These are phyloP conservation scores for Colletotrichum chrysophilum DNA, from an alignment of 2,329 filamentous ascomycete species.

Conservation along the genomic window DNA sequence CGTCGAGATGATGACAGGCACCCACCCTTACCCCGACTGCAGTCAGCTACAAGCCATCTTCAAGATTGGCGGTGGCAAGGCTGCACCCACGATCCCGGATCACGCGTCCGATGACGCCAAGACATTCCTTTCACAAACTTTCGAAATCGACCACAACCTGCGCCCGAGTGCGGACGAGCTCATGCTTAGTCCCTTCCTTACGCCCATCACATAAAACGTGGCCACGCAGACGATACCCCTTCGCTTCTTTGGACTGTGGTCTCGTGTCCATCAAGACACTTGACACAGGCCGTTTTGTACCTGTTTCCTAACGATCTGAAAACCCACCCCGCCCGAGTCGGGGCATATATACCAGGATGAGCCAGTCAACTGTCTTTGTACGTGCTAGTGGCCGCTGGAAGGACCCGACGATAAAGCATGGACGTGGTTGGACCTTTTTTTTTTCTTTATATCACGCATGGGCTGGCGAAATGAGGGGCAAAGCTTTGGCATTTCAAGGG, in stretches of 20 bases:
- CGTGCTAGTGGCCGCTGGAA: conserved; percentile 22
- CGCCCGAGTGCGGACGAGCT: conserved; percentile 92
- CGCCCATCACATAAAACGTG: conserved; percentile 64
- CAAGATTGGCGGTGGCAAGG: conserved; percentile 90
- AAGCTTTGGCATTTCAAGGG: conserved; percentile 10
- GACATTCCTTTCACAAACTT: conserved; percentile 85
- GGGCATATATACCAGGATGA: conserved; percentile 4
- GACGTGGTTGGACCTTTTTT: background rate
- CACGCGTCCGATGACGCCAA: conserved; percentile 84
- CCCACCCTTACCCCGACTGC: conserved; percentile 95
- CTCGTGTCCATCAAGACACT: background rate
- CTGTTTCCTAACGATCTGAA: conserved; percentile 3
- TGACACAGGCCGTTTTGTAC: background rate
- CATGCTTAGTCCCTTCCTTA: conserved; percentile 81
- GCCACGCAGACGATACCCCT: conserved; percentile 1
- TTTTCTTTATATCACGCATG: conserved; percentile 8
- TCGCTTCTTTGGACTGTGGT: background rate
- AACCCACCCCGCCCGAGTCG: background rate
- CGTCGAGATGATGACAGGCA: conserved; percentile 99
- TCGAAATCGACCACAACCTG: conserved; percentile 94
- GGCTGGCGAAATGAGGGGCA: conserved; percentile 12
- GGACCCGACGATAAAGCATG: conserved; percentile 20
- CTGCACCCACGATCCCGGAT: conserved; percentile 82
- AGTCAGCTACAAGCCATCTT: conserved; percentile 98
- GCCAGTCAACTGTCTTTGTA: background rate